Evolutionary conservation across 2,329 filamentous ascomycete genomes (phyloP).

Genomic region (Fusarium ramigenum): DNA sequence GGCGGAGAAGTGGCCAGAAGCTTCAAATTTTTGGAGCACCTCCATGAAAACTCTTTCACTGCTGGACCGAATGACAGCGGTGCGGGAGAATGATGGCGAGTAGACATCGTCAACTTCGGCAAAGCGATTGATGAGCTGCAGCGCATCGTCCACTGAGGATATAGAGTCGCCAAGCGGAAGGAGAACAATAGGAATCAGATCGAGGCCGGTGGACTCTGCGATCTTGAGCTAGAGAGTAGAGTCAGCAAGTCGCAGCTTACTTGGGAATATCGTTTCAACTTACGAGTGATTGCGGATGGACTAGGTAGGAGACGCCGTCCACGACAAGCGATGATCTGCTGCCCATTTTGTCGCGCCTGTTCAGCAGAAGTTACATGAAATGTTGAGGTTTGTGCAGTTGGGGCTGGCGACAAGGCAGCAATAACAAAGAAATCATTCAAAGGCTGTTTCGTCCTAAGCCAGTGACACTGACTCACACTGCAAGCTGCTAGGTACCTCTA

Average conservation of each 20-base stretch:
- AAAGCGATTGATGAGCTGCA: not conserved
- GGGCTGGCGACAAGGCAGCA: not conserved
- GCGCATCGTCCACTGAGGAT: fast-evolving
- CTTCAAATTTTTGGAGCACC: not conserved
- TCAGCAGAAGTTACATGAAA: not conserved
- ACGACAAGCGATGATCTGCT: not conserved
- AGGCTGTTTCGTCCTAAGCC: not conserved
- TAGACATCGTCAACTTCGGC: not conserved
- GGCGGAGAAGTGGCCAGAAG: not conserved
- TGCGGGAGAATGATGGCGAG: not conserved
- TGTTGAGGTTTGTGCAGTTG: not conserved
- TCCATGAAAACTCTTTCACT: no score
- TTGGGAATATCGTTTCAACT: not conserved
- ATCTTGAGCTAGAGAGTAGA: not conserved
- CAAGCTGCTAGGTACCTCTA: no score
- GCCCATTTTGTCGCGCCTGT: not conserved
- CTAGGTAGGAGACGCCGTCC: not conserved
- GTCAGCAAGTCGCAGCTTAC: not conserved
- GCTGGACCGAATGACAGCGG: not conserved
- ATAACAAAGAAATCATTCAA: not conserved
- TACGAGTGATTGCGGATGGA: not conserved
- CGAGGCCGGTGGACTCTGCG: fast-evolving
- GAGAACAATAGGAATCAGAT: not conserved
- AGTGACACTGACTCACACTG: not conserved
- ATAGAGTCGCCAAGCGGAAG: not conserved